Conservation (phyloP, 116 monocot species). For the Papilionanthe hybrid region DNA sequence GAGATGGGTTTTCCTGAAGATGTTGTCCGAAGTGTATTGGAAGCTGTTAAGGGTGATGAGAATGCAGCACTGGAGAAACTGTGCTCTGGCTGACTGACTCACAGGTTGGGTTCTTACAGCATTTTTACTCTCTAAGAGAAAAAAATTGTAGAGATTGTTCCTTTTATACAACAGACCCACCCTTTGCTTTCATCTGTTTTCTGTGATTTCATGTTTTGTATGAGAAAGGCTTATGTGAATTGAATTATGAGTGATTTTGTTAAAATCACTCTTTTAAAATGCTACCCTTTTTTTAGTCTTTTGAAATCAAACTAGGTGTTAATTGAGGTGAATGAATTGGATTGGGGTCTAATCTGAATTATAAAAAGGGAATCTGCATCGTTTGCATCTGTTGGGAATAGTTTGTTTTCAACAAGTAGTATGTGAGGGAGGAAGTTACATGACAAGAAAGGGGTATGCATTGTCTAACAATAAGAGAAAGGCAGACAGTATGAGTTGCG, state of each 20-base stretch:
- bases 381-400: too few relatives aligned
- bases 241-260: background rate
- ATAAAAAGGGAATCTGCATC: too few relatives aligned
- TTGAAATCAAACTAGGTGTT: too few relatives aligned
- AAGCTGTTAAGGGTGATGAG: slow-evolving; percentile 78
- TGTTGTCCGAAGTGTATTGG: slow-evolving; percentile 57
- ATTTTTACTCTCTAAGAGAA: background rate
- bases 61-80: slow-evolving; percentile 88
- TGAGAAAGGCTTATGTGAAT: background rate
- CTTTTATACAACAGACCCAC: background rate
- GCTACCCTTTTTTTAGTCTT: too few relatives aligned
- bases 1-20: slow-evolving; percentile 97
- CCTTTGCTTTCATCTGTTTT: background rate
- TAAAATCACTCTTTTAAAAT: too few relatives aligned
- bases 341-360: too few relatives aligned
- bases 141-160: background rate
- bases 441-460: too few relatives aligned
- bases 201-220: background rate
- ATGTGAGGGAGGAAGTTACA: too few relatives aligned
- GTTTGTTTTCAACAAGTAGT: too few relatives aligned
- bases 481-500: too few relatives aligned
- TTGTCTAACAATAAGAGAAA: too few relatives aligned
- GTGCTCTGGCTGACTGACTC: slow-evolving; percentile 43
- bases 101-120: background rate
- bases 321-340: too few relatives aligned